phyloP scores from a whole-genome alignment of 768 basidiomycete species.

The Amanita pallidorosea region DNA sequence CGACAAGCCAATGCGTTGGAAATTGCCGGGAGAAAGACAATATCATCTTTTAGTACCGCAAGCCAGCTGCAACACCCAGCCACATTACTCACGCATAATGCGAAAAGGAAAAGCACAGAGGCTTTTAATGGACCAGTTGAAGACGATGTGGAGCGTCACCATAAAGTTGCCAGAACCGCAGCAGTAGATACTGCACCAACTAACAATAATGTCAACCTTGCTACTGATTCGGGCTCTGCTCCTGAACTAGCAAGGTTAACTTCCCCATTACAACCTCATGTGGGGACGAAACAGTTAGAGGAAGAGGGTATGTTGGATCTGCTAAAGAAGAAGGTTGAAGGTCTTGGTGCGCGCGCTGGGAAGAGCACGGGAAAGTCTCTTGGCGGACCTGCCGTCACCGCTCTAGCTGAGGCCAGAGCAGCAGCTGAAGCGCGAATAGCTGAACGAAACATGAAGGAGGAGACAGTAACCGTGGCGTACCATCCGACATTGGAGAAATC shows the following conservation, averaged over 20 bases:
- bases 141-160: conserved; percentile 31
- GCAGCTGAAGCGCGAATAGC: conserved; percentile 63
- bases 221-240: conserved; percentile 14
- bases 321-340: conserved; percentile 66
- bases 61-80: not conserved
- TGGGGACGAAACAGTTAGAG: not conserved
- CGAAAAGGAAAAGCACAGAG: conserved; percentile 64
- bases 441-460: conserved; percentile 45
- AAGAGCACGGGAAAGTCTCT: conserved; percentile 56
- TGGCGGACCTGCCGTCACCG: conserved; percentile 43
- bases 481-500: not conserved
- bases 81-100: conserved; percentile 11
- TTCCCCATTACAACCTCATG: not conserved
- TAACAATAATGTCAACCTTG: conserved; percentile 10
- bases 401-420: conserved; percentile 58
- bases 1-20: conserved; percentile 65
- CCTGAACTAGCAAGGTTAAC: not conserved
- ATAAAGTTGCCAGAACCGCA: conserved; percentile 38
- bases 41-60: not conserved
- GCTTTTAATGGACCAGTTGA: conserved; percentile 9
- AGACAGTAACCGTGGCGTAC: conserved; percentile 13
- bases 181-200: conserved; percentile 23
- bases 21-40: conserved; percentile 28
- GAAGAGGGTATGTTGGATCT: conserved; percentile 46
- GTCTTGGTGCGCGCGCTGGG: conserved; percentile 43